phyloP scores from a whole-genome alignment of 1,139 yeast species.

The Sugiyamaella paludigena region DNA sequence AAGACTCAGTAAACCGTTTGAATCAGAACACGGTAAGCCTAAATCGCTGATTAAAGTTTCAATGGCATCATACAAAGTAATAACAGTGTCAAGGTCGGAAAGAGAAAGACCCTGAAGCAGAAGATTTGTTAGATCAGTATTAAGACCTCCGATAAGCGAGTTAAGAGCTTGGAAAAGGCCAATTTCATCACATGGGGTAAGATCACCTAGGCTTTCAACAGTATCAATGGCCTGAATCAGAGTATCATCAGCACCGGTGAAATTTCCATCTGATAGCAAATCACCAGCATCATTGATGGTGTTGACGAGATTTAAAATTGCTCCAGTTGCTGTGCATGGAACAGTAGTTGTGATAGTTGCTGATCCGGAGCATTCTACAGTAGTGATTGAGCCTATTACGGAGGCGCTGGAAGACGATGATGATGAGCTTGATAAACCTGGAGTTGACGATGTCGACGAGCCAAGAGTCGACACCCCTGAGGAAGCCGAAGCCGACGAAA shows the following conservation, averaged over 20 bases:
- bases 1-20: not conserved
- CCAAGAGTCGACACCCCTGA: too few species aligned
- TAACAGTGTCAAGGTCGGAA: slow-evolving; percentile 1
- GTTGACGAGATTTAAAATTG: not conserved
- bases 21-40: slow-evolving; percentile 2
- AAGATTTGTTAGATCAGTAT: not conserved
- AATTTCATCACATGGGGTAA: slow-evolving; percentile 4
- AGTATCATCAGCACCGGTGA: not conserved
- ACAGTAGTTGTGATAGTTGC: not conserved
- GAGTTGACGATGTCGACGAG: not conserved
- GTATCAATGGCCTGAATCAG: not conserved
- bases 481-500: not conserved
- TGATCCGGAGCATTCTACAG: slow-evolving; percentile 3
- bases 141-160: not conserved
- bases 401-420: too few species aligned
- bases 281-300: slow-evolving; percentile 2
- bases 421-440: not conserved
- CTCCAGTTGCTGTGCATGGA: slow-evolving; percentile 4
- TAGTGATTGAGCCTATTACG: too few species aligned
- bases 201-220: not conserved
- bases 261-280: not conserved
- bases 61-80: slow-evolving; percentile 1
- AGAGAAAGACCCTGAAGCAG: not conserved
- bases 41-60: slow-evolving; percentile 1
- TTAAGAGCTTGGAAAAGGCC: not conserved